Percentiles rank a stretch among this genome's conserved stretches.
Conservation (phyloP, 2,329 filamentous ascomycete genomes). For the Peltaster fructicola region DNA sequence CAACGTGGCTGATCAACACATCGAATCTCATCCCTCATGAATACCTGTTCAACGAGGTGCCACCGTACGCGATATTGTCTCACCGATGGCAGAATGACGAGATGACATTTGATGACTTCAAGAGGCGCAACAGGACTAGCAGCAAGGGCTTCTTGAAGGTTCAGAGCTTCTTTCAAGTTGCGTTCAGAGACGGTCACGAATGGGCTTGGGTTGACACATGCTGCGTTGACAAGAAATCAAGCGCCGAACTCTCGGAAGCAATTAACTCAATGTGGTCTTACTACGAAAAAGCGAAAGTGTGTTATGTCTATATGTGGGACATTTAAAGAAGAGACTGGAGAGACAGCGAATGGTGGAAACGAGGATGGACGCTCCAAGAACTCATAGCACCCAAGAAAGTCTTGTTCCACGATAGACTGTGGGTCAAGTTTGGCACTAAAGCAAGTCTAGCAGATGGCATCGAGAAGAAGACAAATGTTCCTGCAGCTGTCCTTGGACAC, state of each 20-base stretch:
- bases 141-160: background rate
- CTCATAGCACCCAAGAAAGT: slow-evolving; percentile 7
- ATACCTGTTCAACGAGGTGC: background rate
- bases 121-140: background rate
- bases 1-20: background rate
- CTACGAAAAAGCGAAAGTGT: slow-evolving; percentile 1
- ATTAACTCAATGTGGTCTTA: slow-evolving; percentile 4
- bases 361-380: slow-evolving; percentile 7
- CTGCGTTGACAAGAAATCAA: slow-evolving; percentile 4
- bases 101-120: background rate
- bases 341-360: slow-evolving; percentile 5
- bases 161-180: slow-evolving; percentile 1
- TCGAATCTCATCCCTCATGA: background rate
- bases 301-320: too few species aligned
- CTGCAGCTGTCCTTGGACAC: too few species aligned
- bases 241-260: slow-evolving; percentile 3
- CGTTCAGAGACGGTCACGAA: slow-evolving; percentile 1
- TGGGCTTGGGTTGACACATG: slow-evolving; percentile 4
- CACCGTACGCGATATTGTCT: background rate
- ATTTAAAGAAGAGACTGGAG: background rate
- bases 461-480: too few species aligned
- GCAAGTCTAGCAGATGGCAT: too few species aligned
- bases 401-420: too few species aligned
- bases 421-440: too few species aligned
- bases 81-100: background rate